Percentiles rank a stretch among this genome's conserved stretches.
Evolutionary conservation across 2,329 filamentous ascomycete genomes (phyloP).

Genomic region (Fusarium clavum): DNA sequence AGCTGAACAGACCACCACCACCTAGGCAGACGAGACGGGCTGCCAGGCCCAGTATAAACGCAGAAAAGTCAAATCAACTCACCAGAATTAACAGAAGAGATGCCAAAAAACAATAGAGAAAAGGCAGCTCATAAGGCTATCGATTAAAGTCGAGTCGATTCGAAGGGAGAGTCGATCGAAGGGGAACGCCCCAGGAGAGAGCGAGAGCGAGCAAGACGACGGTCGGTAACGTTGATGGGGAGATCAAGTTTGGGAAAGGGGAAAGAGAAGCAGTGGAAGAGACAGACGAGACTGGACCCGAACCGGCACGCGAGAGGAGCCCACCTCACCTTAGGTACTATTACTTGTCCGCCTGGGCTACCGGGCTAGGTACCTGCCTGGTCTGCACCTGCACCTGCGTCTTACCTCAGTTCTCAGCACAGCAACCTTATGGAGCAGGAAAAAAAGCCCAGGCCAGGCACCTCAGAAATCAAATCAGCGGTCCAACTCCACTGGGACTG

Average conservation of each 20-base stretch:
- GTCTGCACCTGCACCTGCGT: background rate
- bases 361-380: conserved; percentile 1
- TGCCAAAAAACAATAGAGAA: conserved; percentile 37
- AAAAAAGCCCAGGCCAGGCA: conserved; percentile 17
- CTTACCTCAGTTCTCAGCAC: conserved; percentile 11
- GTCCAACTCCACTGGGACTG: conserved; percentile 27
- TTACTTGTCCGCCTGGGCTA: background rate
- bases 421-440: background rate
- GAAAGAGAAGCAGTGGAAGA: conserved; percentile 39
- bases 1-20: conserved; percentile 25
- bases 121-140: conserved; percentile 36
- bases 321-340: conserved; percentile 4
- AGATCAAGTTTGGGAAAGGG: conserved; percentile 44
- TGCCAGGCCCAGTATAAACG: background rate
- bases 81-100: conserved; percentile 39
- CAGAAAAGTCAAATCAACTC: conserved; percentile 27
- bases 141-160: conserved; percentile 28
- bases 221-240: conserved; percentile 41
- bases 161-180: conserved; percentile 36
- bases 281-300: conserved; percentile 4
- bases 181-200: conserved; percentile 32
- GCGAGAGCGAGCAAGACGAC: conserved; percentile 32
- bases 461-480: conserved; percentile 25
- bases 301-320: conserved; percentile 29
- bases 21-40: background rate